Conservation (phyloP, 2,329 filamentous ascomycete species). For the Knufia petricola region DNA sequence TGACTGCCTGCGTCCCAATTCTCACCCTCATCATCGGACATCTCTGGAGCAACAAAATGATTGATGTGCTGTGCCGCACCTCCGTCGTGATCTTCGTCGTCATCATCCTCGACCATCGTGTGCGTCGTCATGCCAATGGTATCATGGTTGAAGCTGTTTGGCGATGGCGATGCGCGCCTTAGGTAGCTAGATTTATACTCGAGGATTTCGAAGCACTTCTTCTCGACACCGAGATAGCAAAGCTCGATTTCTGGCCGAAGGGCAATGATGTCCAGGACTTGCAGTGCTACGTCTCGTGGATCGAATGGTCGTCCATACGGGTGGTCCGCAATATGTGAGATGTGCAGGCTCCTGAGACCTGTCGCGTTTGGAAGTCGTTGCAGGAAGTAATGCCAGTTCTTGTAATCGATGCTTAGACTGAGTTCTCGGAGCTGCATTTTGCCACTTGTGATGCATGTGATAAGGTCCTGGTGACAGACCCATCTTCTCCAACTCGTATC, state of each 20-base stretch:
- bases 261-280: slow-evolving; percentile 68
- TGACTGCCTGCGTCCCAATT: slow-evolving; percentile 32
- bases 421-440: slow-evolving; percentile 66
- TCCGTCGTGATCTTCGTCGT: slow-evolving; percentile 30
- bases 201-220: slow-evolving; percentile 73
- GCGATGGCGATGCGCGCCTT: slow-evolving; percentile 1
- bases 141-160: slow-evolving; percentile 3
- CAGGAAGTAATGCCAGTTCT: slow-evolving; percentile 74
- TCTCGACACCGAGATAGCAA: slow-evolving; percentile 66
- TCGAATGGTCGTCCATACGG: slow-evolving; percentile 47
- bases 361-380: slow-evolving; percentile 62
- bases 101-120: slow-evolving; percentile 29
- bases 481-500: slow-evolving; percentile 53
- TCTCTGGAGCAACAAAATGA: slow-evolving; percentile 24
- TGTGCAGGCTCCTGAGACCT: slow-evolving; percentile 60
- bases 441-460: slow-evolving; percentile 66
- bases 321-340: slow-evolving; percentile 58
- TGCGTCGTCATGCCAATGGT: slow-evolving; percentile 7
- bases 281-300: slow-evolving; percentile 61
- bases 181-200: slow-evolving; percentile 38
- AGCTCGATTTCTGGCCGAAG: slow-evolving; percentile 66
- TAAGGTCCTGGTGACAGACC: slow-evolving; percentile 59
- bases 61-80: slow-evolving; percentile 24
- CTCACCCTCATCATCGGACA: slow-evolving; percentile 29
- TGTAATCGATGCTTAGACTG: slow-evolving; percentile 61